Evolutionary conservation across 345 rosid species (phyloP).

Genomic region (Lepidium africanum): DNA sequence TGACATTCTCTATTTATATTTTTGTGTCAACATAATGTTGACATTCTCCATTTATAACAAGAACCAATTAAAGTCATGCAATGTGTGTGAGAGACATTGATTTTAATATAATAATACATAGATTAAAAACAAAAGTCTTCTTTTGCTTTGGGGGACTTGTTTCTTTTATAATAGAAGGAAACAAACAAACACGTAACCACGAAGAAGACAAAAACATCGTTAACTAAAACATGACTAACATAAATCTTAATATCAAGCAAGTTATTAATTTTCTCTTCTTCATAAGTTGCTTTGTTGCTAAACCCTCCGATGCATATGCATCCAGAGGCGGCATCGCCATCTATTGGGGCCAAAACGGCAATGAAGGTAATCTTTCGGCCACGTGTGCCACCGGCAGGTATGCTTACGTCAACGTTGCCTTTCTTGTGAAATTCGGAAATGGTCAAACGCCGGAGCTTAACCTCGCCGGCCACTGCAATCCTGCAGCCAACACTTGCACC

Average conservation of each 20-base stretch:
- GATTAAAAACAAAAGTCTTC: background rate
- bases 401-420: slow-evolving; percentile 43
- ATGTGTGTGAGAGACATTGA: slow-evolving; percentile 17
- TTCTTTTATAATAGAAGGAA: background rate
- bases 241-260: background rate
- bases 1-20: no score
- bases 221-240: slow-evolving; percentile 6
- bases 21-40: no score
- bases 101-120: background rate
- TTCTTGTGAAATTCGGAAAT: slow-evolving; percentile 45
- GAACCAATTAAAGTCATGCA: slow-evolving; percentile 18
- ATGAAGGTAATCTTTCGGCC: slow-evolving; percentile 39
- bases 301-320: slow-evolving; percentile 1
- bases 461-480: slow-evolving; percentile 60
- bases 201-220: background rate
- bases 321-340: slow-evolving; percentile 27
- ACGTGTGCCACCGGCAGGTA: slow-evolving; percentile 44
- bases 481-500: slow-evolving; percentile 33
- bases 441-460: slow-evolving; percentile 41
- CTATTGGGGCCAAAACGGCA: slow-evolving; percentile 55
- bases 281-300: background rate
- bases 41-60: no score
- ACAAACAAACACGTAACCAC: slow-evolving; percentile 3
- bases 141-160: background rate
- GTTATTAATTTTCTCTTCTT: slow-evolving; percentile 4